Conservation (phyloP, 1,284 basidiomycete species). For the Stereum hirsutum region DNA sequence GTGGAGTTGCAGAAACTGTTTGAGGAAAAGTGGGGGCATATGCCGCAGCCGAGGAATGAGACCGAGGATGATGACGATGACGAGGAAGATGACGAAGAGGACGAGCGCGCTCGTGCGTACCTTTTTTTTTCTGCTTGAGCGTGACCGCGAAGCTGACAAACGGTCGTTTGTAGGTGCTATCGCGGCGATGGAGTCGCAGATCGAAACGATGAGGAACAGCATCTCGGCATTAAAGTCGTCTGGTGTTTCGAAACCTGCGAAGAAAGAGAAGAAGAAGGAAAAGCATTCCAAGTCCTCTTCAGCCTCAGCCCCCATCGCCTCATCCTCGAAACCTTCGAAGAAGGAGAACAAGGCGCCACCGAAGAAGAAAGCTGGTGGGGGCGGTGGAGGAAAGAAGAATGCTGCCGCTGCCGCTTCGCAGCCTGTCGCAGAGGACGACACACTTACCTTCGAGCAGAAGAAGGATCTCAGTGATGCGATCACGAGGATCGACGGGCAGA, state of each 20-base stretch:
- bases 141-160: constrained; percentile 6
- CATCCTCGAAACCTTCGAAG: constrained; percentile 49
- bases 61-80: constrained; percentile 35
- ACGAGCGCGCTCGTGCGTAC: constrained; percentile 43
- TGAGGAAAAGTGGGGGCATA: constrained; percentile 81
- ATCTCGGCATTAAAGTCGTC: constrained; percentile 44
- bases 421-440: constrained; percentile 48
- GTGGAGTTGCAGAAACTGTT: constrained; percentile 78
- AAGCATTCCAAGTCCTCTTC: constrained; percentile 58
- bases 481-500: constrained; percentile 64
- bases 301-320: constrained; percentile 53
- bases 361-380: constrained; percentile 47
- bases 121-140: constrained; percentile 1
- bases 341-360: constrained; percentile 28
- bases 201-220: constrained; percentile 60
- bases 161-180: constrained; percentile 43
- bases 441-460: constrained; percentile 87
- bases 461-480: constrained; percentile 94
- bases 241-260: background rate
- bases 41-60: constrained; percentile 52
- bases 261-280: constrained; percentile 32
- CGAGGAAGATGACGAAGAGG: constrained; percentile 40
- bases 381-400: constrained; percentile 26
- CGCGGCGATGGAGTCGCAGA: constrained; percentile 63
- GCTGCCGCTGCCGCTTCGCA: no score